These are phyloP conservation scores for Saccharomycopsis amapae DNA, from an alignment of 805 yeast species.

Conservation along the genomic window DNA sequence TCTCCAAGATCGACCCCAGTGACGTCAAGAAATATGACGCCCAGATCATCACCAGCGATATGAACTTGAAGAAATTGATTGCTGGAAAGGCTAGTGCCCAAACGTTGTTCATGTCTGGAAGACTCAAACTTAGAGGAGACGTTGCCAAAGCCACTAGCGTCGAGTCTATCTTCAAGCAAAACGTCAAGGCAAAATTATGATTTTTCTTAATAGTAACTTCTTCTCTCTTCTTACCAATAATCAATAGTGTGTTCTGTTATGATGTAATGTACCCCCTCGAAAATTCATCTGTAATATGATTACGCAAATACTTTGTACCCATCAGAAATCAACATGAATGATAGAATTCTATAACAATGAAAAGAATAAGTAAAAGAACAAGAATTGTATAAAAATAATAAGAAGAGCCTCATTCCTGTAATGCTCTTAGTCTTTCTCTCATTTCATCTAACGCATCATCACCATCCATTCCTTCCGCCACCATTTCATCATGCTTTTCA, in stretches of 20 bases:
- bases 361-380: too few relatives aligned
- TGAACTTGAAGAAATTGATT: conserved; percentile 63
- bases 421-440: conserved; percentile 81
- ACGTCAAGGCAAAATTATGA: not conserved
- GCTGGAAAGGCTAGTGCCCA: conserved; percentile 80
- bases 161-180: conserved; percentile 9
- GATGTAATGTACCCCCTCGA: too few relatives aligned
- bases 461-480: conserved; percentile 49
- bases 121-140: conserved; percentile 81
- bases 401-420: conserved; percentile 45
- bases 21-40: conserved; percentile 54
- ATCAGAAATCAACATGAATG: too few relatives aligned
- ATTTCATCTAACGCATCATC: conserved; percentile 72
- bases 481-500: conserved; percentile 32
- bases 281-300: too few relatives aligned
- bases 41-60: conserved; percentile 56
- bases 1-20: conserved; percentile 34
- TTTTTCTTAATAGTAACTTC: too few relatives aligned
- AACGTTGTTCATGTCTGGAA: conserved; percentile 76
- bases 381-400: too few relatives aligned
- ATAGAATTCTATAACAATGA: too few relatives aligned
- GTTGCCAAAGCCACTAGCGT: conserved; percentile 72
- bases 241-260: too few relatives aligned
- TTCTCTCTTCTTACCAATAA: too few relatives aligned
- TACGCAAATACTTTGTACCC: too few relatives aligned